A percentile compares a stretch with the other conserved stretches of the same genome.
Conservation (phyloP, 2,329 filamentous ascomycete species). For the Calonectria honghensis region DNA sequence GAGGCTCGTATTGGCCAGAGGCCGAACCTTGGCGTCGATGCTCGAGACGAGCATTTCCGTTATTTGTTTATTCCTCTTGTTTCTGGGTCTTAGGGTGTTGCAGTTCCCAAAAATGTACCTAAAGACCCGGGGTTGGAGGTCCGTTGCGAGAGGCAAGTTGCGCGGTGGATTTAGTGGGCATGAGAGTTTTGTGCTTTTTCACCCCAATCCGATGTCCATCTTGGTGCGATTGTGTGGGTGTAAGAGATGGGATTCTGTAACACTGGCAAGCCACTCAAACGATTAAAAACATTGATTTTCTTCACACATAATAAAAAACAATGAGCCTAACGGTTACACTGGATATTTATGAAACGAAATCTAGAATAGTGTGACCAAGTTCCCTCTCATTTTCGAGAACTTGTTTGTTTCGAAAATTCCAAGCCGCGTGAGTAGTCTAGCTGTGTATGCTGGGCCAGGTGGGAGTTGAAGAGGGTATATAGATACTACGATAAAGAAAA, state of each 20-base stretch:
- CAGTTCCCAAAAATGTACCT: not conserved
- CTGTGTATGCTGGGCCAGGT: not conserved
- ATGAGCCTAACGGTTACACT: too few relatives aligned
- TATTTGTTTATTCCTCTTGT: not conserved
- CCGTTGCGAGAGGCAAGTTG: conserved; percentile 3
- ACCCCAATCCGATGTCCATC: not conserved
- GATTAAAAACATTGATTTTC: not conserved
- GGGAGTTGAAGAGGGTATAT: too few relatives aligned
- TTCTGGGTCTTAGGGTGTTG: not conserved
- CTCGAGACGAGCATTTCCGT: conserved; percentile 58
- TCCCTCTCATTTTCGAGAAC: not conserved
- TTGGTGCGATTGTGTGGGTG: conserved; percentile 4
- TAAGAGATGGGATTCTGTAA: not conserved
- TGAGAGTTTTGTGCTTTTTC: conserved; percentile 29
- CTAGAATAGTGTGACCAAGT: not conserved
- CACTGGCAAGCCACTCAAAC: not conserved
- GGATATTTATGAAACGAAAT: not conserved
- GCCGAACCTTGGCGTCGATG: conserved; percentile 64
- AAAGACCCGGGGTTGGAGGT: not conserved
- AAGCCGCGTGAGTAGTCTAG: not conserved
- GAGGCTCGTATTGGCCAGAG: conserved; percentile 63
- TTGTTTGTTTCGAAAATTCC: not conserved
- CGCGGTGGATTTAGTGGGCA: conserved; percentile 24
- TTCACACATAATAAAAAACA: not conserved
- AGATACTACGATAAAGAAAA: not conserved